Percentiles rank a stretch among this genome's conserved stretches.
Conservation (phyloP, 768 basidiomycete species). For the Pleurotus sapidus region DNA sequence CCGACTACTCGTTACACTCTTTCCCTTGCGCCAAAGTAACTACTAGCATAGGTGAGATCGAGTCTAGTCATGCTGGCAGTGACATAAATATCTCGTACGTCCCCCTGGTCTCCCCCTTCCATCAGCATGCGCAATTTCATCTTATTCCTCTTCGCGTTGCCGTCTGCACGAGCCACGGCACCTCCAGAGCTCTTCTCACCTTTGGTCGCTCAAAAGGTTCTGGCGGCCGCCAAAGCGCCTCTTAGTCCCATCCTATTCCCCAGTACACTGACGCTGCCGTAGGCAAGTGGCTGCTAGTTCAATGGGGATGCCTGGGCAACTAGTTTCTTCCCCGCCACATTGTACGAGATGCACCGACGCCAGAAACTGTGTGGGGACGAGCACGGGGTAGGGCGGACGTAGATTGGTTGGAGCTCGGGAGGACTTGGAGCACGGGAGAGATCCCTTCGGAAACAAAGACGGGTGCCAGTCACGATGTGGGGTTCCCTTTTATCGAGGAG, state of each 20-base stretch:
- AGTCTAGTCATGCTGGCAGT: neutral
- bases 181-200: constrained; percentile 56
- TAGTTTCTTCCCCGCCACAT: constrained; percentile 62
- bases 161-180: constrained; percentile 2
- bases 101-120: neutral
- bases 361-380: constrained; percentile 41
- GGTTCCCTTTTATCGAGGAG: constrained; percentile 66
- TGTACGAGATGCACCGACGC: constrained; percentile 58
- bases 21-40: too few species aligned
- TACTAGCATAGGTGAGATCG: too few species aligned
- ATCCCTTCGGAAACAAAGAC: constrained; percentile 46
- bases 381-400: constrained; percentile 35
- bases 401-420: constrained; percentile 56
- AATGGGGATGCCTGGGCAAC: constrained; percentile 60
- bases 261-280: constrained; percentile 50
- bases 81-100: neutral
- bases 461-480: constrained; percentile 63
- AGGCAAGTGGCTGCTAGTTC: constrained; percentile 55
- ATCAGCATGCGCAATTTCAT: neutral
- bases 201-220: constrained; percentile 57
- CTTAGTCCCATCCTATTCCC: constrained; percentile 44
- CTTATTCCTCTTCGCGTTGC: neutral
- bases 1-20: too few species aligned
- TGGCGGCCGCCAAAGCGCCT: constrained; percentile 44
- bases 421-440: constrained; percentile 48